phyloP scores from a whole-genome alignment of 2,329 filamentous ascomycete genomes.

The Talaromyces sp. region DNA sequence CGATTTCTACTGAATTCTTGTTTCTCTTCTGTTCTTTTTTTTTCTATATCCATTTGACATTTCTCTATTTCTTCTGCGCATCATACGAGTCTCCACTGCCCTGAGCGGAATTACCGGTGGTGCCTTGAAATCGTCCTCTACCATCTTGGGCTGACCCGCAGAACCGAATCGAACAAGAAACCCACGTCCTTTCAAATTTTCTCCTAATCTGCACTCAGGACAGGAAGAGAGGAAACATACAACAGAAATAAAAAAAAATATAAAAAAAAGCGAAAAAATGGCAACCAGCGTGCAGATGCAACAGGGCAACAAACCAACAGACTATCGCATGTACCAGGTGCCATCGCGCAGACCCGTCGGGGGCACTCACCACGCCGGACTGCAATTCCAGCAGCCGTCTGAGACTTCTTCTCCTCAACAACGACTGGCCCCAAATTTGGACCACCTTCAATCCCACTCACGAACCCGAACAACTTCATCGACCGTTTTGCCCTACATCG shows the following conservation, averaged over 20 bases:
- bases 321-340: constrained; percentile 33
- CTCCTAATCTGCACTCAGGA: background rate
- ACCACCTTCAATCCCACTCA: constrained; percentile 2
- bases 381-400: constrained; percentile 15
- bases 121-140: constrained; percentile 1
- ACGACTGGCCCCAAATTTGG: constrained; percentile 4
- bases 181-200: background rate
- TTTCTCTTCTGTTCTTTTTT: background rate
- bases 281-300: constrained; percentile 23
- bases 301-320: constrained; percentile 29
- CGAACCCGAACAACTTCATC: constrained; percentile 2
- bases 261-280: constrained; percentile 3
- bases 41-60: background rate
- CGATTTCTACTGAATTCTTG: background rate
- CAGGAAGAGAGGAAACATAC: background rate
- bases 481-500: background rate
- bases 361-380: constrained; percentile 14
- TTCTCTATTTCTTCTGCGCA: background rate
- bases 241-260: background rate
- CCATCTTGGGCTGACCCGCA: background rate
- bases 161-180: background rate
- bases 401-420: constrained; percentile 12
- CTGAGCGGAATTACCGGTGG: background rate
- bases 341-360: constrained; percentile 15
- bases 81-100: background rate